A percentile compares a stretch with the other conserved stretches of the same genome.
Evolutionary conservation across 2,329 filamentous ascomycete genomes (phyloP).

Genomic region (Fusarium zealandicum): DNA sequence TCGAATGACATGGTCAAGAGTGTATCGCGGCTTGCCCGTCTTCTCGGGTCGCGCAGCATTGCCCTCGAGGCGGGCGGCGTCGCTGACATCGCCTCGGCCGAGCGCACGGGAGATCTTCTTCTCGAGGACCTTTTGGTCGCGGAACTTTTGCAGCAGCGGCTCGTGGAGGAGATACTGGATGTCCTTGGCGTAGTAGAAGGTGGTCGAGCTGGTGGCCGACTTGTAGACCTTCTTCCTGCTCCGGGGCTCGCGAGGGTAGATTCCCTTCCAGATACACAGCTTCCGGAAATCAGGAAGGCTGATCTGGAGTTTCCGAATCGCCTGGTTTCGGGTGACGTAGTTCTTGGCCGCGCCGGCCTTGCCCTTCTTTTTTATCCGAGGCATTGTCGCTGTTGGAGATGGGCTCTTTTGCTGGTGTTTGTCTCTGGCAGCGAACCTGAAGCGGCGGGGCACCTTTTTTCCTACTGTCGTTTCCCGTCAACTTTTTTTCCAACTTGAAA

Average conservation of each 20-base stretch:
- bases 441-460: constrained; percentile 46
- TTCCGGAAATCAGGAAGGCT: constrained; percentile 96
- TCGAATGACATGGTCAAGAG: constrained; percentile 94
- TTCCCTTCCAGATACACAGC: constrained; percentile 99
- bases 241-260: constrained; percentile 95
- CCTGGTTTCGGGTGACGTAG: constrained; percentile 96
- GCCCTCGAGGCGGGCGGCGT: constrained; percentile 84
- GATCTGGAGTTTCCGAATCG: constrained; percentile 96
- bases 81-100: constrained; percentile 87
- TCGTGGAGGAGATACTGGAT: constrained; percentile 99
- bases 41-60: constrained; percentile 90
- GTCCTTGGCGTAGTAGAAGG: constrained; percentile 91
- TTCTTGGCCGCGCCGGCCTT: constrained; percentile 94
- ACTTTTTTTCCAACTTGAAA: constrained; percentile 43
- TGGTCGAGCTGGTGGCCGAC: constrained; percentile 87
- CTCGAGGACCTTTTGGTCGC: constrained; percentile 93
- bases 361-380: constrained; percentile 89
- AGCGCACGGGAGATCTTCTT: constrained; percentile 97
- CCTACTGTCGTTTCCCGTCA: constrained; percentile 39
- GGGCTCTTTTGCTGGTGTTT: constrained; percentile 28
- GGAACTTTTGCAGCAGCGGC: constrained; percentile 90
- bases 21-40: constrained; percentile 87
- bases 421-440: constrained; percentile 30
- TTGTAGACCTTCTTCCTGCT: constrained; percentile 97
- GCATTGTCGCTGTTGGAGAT: constrained; percentile 59